These are phyloP conservation scores for Myotisia sp. DNA, from an alignment of 2,329 filamentous ascomycete species.

Conservation along the genomic window DNA sequence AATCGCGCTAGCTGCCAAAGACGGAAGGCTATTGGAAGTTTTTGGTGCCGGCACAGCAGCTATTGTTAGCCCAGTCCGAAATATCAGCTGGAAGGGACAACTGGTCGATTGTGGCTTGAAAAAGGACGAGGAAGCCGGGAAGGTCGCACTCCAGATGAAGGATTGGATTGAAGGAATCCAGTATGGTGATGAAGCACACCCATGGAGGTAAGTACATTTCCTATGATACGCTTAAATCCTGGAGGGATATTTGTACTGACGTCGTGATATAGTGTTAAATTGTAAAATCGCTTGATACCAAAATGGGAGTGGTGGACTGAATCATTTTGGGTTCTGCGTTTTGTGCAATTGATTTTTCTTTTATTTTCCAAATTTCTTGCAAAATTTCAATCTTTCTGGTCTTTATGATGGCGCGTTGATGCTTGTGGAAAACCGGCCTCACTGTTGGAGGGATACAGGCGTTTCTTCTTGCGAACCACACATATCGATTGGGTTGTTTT, in stretches of 20 bases:
- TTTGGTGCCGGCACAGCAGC: constrained; percentile 91
- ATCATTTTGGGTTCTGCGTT: no score
- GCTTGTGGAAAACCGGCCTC: no score
- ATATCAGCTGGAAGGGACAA: constrained; percentile 76
- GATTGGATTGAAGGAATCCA: constrained; percentile 92
- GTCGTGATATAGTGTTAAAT: constrained; percentile 6
- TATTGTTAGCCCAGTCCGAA: constrained; percentile 78
- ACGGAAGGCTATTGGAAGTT: constrained; percentile 79
- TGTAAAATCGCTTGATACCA: constrained; percentile 4
- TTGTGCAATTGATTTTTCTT: no score
- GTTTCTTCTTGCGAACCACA: no score
- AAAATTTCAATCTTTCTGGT: no score
- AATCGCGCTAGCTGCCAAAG: constrained; percentile 62
- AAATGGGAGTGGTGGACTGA: no score
- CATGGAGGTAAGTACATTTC: constrained; percentile 57
- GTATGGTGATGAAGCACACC: constrained; percentile 83
- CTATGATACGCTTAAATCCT: background rate
- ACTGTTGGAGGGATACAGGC: no score
- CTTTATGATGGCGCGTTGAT: no score
- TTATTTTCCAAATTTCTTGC: no score
- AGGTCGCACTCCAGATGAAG: constrained; percentile 77
- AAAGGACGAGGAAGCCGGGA: constrained; percentile 71
- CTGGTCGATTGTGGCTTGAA: constrained; percentile 70
- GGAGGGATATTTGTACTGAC: background rate
- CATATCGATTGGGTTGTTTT: no score